phyloP scores from a whole-genome alignment of 306 rosid species.

The Fragaria iinumae region DNA sequence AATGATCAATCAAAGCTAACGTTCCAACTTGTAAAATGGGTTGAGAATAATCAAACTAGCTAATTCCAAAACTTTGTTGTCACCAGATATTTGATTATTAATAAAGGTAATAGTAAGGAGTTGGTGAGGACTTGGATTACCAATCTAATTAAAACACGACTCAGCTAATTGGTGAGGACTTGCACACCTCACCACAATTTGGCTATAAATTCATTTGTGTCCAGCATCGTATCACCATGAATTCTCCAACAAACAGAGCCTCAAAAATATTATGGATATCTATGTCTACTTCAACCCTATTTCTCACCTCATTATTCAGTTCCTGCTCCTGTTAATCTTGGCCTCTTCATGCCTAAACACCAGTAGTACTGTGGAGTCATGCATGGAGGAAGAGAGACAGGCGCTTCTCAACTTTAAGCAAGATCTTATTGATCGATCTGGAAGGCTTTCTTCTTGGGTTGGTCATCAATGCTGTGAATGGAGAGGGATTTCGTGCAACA shows the following conservation, averaged over 20 bases:
- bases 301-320: not conserved
- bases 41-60: too few relatives aligned
- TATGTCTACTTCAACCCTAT: not conserved
- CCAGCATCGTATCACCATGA: not conserved
- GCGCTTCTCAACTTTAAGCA: slow-evolving; percentile 6
- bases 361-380: not conserved
- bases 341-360: not conserved
- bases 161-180: too few relatives aligned
- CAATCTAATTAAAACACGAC: not conserved
- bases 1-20: too few relatives aligned
- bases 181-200: too few relatives aligned
- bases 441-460: slow-evolving; percentile 2
- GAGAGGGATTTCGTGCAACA: not conserved
- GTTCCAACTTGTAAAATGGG: too few relatives aligned
- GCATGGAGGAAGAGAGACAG: not conserved
- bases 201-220: too few relatives aligned
- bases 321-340: not conserved
- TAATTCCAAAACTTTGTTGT: not conserved
- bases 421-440: not conserved
- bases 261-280: not conserved
- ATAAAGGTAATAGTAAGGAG: too few relatives aligned
- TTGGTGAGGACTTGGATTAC: too few relatives aligned
- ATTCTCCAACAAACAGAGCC: not conserved
- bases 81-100: too few relatives aligned
- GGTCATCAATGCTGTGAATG: not conserved